Conservation (phyloP, 1,284 basidiomycete genomes). For the Trichosporon coremiiforme region DNA sequence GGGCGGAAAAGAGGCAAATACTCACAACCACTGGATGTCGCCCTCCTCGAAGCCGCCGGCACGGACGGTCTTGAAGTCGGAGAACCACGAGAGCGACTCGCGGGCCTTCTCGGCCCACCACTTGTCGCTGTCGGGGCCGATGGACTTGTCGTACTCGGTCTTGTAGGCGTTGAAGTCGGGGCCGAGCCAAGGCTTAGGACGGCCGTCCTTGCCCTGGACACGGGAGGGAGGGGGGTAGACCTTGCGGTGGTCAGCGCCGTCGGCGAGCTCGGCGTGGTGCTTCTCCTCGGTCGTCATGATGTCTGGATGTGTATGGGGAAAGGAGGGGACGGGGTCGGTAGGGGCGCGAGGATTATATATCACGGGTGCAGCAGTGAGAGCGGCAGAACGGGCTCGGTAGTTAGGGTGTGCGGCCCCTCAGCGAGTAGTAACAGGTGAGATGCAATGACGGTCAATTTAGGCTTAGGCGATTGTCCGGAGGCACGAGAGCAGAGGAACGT, state of each 20-base stretch:
- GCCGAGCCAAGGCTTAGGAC: constrained; percentile 66
- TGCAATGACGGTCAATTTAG: constrained; percentile 16
- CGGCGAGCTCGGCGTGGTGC: constrained; percentile 44
- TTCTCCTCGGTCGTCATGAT: constrained; percentile 18
- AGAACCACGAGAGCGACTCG: constrained; percentile 83
- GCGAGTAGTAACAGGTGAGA: neutral
- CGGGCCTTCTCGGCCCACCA: constrained; percentile 89
- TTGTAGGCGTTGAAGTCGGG: constrained; percentile 74
- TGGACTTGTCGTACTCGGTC: constrained; percentile 67
- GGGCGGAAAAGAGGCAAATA: constrained; percentile 23
- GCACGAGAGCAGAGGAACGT: constrained; percentile 8
- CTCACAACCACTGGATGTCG: constrained; percentile 87
- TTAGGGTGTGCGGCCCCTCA: neutral
- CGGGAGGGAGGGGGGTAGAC: constrained; percentile 49
- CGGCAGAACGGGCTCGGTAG: constrained; percentile 2
- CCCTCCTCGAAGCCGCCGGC: constrained; percentile 82
- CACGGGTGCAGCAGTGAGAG: neutral
- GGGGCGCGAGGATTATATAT: constrained; percentile 3
- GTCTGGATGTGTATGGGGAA: neutral
- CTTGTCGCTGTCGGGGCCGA: constrained; percentile 72
- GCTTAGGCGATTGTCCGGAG: constrained; percentile 3
- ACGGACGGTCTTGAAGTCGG: constrained; percentile 85
- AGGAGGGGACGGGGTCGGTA: neutral
- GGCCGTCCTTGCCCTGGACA: constrained; percentile 44
- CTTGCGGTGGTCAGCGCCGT: constrained; percentile 44